Base-by-base conservation (phyloP, 2,329 filamentous ascomycete species). In the Fusarium agapanthi region DNA sequence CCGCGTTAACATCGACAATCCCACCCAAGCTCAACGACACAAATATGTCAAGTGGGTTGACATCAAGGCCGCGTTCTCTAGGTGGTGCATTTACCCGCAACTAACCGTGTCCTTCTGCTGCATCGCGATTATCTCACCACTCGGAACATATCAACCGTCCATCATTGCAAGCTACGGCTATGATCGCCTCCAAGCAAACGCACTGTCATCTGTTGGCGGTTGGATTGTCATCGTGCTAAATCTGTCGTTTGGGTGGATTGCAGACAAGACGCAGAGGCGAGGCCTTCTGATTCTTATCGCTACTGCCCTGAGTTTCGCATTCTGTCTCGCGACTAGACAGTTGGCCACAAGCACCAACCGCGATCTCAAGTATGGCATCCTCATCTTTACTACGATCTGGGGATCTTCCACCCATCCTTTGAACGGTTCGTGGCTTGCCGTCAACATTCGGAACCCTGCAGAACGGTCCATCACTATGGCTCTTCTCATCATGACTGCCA, bases 51-150 rank as follows among this genome's bases (percentile, higher is more conserved):
- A 35, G 26, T 56, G 48, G 48, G 40, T 9, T 6, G 65, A 67
- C 11, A 32, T 67, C 61, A 67, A 65, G 45, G 24, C 64, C 18
- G 60, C 64, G 3, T 67, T 67, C 22, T 51, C 60, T 11, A 44
- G 60, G 22, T 67, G 64, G 64, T 67, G 30, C 6, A n/a, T 67
- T 22, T 67, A 67, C 13, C 64, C 64, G 10, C 64, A 67, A 32
- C 60, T 67, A 26, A 64, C 48, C 15, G 53, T 58, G 6, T 47
- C 53, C 34, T 67, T 65, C 34, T 67, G 65, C n/a, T 65, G 60
- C 50, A 67, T 67, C 47, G 60, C 53, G n/a, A 54, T 60, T 35
- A 55, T 67, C 30, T 65, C 65, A 16, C 65, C 65, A 24, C 50
- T 66, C 22, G 59, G 58, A 44, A 66, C 63, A 10, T 66, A 66